Base-by-base conservation (phyloP, 495 filamentous ascomycete genomes). In the Tuber umbilicatum region DNA sequence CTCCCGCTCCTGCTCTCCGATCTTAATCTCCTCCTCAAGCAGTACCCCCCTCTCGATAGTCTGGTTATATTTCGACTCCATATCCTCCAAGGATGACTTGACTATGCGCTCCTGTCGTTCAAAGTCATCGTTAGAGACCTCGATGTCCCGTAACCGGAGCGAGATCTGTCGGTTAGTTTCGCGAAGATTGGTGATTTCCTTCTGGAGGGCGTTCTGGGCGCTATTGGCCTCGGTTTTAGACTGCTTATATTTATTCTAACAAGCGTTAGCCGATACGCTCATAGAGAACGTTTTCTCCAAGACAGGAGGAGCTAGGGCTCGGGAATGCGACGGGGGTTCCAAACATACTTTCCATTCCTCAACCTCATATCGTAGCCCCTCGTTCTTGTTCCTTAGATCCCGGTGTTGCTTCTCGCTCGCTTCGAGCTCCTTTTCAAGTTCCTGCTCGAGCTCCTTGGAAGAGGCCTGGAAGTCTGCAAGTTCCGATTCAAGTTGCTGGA, bases 121-220 rank as follows among this genome's bases (percentile, higher is more conserved):
- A 82, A 93, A 97, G 83, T 99, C 95, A 87, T 99, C 95, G 84
- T 99, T 99, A 77, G 92, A 91, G 45, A 99, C 96, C 83, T 99
- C 95, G 75, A 95, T 97, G 81, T 99, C 96, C 74, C 95, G 90
- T 70, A 99, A 84, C 83, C 88, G 91, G 68, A 97, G 86, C 80
- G 94, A 91, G 69, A 97, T 82, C 35, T 91, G 90, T 77, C 96
- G 86, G 82, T 93, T 94, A 35, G 89, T 81, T 67, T 98, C 94
- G 76, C 95, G 91, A 75, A 99, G 86, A 12, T 87, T 89, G 7
- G 95, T 99, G 77, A 99, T 93, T 84, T 99, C 95, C 85, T 97
- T 99, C 85, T 99, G 94, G 71, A 99, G 87, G 6, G 85, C 86
- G 81, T 91, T 93, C 83, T 98, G 96, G 43, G 91, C 93, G 40